Evolutionary conservation across 208 protist species (phyloP).

Genomic region (Novymonas esmeraldas): DNA sequence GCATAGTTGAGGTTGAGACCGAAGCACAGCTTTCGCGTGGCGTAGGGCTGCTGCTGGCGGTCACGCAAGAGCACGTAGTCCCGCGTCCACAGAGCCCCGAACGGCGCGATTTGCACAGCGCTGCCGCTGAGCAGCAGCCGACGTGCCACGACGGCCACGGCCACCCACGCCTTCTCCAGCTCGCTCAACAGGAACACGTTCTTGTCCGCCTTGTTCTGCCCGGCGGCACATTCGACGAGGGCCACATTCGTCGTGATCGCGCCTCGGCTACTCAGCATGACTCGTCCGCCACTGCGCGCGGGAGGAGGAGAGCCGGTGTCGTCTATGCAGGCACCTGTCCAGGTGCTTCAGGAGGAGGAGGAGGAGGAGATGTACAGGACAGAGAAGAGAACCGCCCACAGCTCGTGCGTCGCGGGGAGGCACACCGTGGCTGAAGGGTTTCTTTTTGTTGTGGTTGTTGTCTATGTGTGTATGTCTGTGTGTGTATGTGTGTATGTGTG

Average conservation of each 20-base stretch:
- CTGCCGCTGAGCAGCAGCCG: slow-evolving; percentile 59
- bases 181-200: slow-evolving; percentile 86
- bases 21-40: slow-evolving; percentile 44
- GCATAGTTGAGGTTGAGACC: slow-evolving; percentile 50
- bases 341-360: neutral
- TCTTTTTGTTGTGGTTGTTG: neutral
- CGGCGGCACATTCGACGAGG: slow-evolving; percentile 83
- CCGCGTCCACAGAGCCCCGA: slow-evolving; percentile 72
- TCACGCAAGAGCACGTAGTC: slow-evolving; percentile 47
- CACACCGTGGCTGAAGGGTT: too few relatives aligned
- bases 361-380: neutral
- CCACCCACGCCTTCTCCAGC: slow-evolving; percentile 81
- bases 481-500: neutral
- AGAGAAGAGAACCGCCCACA: too few relatives aligned
- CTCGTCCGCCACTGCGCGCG: slow-evolving; percentile 2
- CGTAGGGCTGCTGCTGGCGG: slow-evolving; percentile 37
- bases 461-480: neutral
- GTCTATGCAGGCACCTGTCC: neutral
- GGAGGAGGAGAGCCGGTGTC: too few relatives aligned
- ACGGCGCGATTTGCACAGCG: slow-evolving; percentile 62
- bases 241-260: slow-evolving; percentile 75
- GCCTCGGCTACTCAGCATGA: slow-evolving; percentile 76
- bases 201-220: slow-evolving; percentile 51
- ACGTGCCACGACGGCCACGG: slow-evolving; percentile 60
- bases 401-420: too few relatives aligned